phyloP scores from a whole-genome alignment of 768 basidiomycete species.

The Boletus reticuloceps region DNA sequence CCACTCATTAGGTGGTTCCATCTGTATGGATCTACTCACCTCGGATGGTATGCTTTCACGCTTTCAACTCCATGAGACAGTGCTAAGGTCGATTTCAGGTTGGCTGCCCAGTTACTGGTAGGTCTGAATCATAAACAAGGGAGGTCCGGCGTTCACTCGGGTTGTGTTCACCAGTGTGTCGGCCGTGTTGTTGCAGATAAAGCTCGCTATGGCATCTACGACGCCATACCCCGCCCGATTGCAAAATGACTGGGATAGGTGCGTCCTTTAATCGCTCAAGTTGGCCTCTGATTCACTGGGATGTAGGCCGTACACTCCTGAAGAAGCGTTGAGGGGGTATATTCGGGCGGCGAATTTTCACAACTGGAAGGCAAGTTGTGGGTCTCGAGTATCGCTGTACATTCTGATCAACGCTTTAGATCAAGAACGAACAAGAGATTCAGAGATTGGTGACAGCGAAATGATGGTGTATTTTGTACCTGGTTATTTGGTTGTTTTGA shows the following conservation, averaged over 20 bases:
- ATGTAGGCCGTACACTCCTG: constrained; percentile 41
- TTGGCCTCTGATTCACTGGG: not conserved
- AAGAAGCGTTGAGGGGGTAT: constrained; percentile 62
- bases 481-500: not conserved
- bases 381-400: not conserved
- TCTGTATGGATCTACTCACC: constrained; percentile 73
- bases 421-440: constrained; percentile 21
- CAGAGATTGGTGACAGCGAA: constrained; percentile 13
- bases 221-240: constrained; percentile 64
- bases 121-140: not conserved
- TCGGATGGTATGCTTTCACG: constrained; percentile 41
- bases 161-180: constrained; percentile 30
- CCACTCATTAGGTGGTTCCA: constrained; percentile 52
- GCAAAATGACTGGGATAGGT: constrained; percentile 46
- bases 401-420: constrained; percentile 10
- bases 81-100: not conserved
- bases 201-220: constrained; percentile 63
- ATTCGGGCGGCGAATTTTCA: constrained; percentile 64
- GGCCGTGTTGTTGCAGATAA: constrained; percentile 59
- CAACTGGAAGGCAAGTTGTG: constrained; percentile 52
- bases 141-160: not conserved
- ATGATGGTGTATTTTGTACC: not conserved
- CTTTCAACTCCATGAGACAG: not conserved
- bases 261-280: constrained; percentile 10
- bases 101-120: constrained; percentile 71